Evolutionary conservation across 106 monocot genomes (phyloP).

Genomic region (Phalaenopsis equestris): DNA sequence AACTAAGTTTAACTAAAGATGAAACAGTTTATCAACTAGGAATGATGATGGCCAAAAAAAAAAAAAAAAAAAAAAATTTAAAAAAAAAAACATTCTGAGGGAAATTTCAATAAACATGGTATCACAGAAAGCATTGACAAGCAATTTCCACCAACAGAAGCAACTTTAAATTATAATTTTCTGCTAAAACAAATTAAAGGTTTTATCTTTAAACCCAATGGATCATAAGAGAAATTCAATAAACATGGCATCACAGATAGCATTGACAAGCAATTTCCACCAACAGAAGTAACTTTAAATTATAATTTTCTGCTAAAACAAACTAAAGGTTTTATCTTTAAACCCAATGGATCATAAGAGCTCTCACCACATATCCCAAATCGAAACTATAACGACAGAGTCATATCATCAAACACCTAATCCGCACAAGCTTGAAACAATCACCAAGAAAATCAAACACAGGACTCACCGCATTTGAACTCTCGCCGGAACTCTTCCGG

Average conservation of each 20-base stretch:
- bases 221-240: neutral
- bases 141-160: neutral
- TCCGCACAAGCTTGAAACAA: neutral
- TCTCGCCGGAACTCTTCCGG: neutral
- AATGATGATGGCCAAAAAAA: neutral
- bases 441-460: neutral
- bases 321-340: neutral
- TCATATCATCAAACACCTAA: neutral
- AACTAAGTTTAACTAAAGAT: neutral
- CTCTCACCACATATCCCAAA: neutral
- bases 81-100: neutral
- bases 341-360: neutral
- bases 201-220: neutral
- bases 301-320: neutral
- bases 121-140: neutral
- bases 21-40: neutral
- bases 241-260: neutral
- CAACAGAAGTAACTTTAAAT: neutral
- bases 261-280: neutral
- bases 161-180: neutral
- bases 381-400: neutral
- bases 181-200: neutral
- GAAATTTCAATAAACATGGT: neutral
- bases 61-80: too few relatives aligned
- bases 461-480: conserved; percentile 1